Evolutionary conservation across 2,329 filamentous ascomycete genomes (phyloP).

Genomic region (Hypoxylon sp.): DNA sequence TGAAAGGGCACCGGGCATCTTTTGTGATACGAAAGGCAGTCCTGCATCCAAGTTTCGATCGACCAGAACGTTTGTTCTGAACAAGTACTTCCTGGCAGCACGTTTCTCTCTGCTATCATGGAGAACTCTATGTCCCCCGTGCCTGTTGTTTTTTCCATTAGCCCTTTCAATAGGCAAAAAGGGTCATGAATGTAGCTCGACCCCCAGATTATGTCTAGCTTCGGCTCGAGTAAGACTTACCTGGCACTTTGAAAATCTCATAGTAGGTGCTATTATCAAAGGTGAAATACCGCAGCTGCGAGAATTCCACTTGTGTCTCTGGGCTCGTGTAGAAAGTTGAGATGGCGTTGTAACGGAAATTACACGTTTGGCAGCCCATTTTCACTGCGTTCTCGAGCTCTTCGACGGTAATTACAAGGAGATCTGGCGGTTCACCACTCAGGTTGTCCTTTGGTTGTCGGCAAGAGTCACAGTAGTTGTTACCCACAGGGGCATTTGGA

Average conservation of each 20-base stretch:
- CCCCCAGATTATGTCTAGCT: background rate
- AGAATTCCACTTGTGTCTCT: conserved; percentile 5
- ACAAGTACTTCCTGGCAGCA: conserved; percentile 1
- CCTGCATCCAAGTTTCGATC: conserved; percentile 3
- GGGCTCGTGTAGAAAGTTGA: conserved; percentile 2
- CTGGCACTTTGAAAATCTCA: background rate
- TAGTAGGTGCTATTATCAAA: conserved; percentile 7
- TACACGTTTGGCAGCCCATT: background rate
- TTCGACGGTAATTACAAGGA: background rate
- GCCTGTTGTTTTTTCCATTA: background rate
- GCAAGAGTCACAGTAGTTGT: conserved; percentile 1
- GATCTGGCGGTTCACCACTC: background rate
- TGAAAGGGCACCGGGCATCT: background rate
- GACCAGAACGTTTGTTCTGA: conserved; percentile 7
- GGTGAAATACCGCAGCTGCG: background rate
- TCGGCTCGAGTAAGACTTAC: background rate
- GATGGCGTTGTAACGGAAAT: background rate
- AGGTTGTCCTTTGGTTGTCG: background rate
- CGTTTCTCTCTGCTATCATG: conserved; percentile 4
- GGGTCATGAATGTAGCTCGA: background rate
- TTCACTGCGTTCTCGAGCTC: conserved; percentile 7
- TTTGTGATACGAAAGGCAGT: conserved; percentile 4
- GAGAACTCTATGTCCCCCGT: background rate
- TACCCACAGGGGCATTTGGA: background rate
- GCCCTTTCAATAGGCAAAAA: background rate